A percentile compares a stretch with the other conserved stretches of the same genome.
These are phyloP conservation scores for Debaryomyces psychrophilus DNA, from an alignment of 1,139 yeast species.

Conservation along the genomic window DNA sequence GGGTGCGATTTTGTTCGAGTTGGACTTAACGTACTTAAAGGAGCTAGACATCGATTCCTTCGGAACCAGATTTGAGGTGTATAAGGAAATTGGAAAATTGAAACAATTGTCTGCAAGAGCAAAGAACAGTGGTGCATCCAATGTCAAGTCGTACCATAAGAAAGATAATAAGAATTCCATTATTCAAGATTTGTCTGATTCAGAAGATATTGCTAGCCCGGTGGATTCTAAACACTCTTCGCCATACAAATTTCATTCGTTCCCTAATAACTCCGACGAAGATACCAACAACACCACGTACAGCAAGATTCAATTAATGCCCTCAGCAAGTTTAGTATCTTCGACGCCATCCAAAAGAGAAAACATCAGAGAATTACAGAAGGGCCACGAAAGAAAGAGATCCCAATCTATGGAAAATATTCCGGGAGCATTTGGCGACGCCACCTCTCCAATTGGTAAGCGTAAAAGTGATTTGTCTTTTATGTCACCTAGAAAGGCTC, in stretches of 20 bases:
- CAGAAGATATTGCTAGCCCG: constrained; percentile 13
- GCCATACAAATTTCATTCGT: constrained; percentile 11
- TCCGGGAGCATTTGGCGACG: constrained; percentile 12
- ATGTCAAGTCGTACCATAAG: not conserved
- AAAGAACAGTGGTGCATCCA: constrained; percentile 1
- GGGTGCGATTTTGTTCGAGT: constrained; percentile 80
- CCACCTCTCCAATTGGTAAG: constrained; percentile 15
- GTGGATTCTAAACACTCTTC: constrained; percentile 10
- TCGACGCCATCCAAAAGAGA: constrained; percentile 14
- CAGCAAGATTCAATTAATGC: constrained; percentile 18
- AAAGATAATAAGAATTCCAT: constrained; percentile 3
- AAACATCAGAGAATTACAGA: constrained; percentile 10
- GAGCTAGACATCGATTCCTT: constrained; percentile 90
- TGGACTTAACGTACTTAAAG: constrained; percentile 83
- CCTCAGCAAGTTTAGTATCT: constrained; percentile 21
- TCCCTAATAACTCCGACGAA: constrained; percentile 14
- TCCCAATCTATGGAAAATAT: constrained; percentile 59
- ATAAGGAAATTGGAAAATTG: constrained; percentile 82
- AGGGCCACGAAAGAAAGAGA: constrained; percentile 44
- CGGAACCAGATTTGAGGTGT: constrained; percentile 92
- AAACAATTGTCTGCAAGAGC: constrained; percentile 20
- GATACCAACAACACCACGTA: constrained; percentile 11
- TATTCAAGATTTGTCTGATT: constrained; percentile 7
- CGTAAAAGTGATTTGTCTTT: constrained; percentile 28
- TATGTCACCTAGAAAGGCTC: constrained; percentile 66